Evolutionary conservation across 106 monocot species (phyloP), one percentile per base, ranked within the genome.

Genomic region (Ottelia alismoides): DNA sequence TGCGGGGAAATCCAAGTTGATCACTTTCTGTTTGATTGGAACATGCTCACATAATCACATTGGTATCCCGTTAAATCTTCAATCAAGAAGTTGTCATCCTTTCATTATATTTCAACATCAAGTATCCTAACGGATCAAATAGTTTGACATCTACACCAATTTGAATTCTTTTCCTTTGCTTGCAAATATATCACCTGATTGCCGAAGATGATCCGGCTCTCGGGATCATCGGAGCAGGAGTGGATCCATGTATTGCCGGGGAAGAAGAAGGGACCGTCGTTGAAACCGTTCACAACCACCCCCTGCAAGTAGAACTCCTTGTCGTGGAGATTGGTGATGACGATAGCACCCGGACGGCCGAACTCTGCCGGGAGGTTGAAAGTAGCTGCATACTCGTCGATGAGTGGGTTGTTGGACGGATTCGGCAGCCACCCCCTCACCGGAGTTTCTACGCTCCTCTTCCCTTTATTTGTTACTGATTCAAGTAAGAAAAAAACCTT

Each of bases 201-300:
- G 61, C 51, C 74, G 57, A 89, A 89, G 12, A 89, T 43, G 22
- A 89, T 60, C 45, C 80, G 77, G 30, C 58, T 77, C 16, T 74
- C 62, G 2, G 71, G 60, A 22, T 72, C 72, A 27, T 77, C 67
- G 20, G 29, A 66, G 20, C 43, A 18, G 32, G 89, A 62, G 53
- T 84, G 83, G 47, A 89, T 77, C 79, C 79, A 89, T 51, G 89
- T 65, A 67, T 89, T 80, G 30, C 67, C 76, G 20, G 77, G 79
- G 26, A 89, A 89, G 59, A 66, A 77, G 43, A 79, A 3, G 11
- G 83, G 77, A 2, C 65, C 74, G 16, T 57, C 68, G 22, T 3
- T 3, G 31, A 80, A 84, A 54, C 80, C 84, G 47, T 77, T 76
- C 20, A 89, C 65, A 14, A 75, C 72, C 45, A 89, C 72, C 53